Evolutionary conservation across 345 rosid genomes (phyloP).

Genomic region (Eucalyptus camaldulensis): DNA sequence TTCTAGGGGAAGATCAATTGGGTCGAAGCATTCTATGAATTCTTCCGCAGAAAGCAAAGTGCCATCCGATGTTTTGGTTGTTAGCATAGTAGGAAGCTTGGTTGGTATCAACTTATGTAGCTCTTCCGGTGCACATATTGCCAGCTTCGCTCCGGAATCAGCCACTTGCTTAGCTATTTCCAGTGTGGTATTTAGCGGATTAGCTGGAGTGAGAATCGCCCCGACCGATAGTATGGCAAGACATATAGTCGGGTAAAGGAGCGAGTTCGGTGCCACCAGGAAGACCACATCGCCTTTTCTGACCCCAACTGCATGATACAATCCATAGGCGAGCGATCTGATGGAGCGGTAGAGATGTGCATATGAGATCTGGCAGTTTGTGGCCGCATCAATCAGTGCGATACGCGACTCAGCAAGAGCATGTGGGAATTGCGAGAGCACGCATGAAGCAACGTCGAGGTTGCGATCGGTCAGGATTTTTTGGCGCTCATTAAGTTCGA

Average conservation of each 20-base stretch:
- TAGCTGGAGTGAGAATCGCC: constrained; percentile 43
- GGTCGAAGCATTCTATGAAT: constrained; percentile 27
- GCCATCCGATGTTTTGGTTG: neutral
- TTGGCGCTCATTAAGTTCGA: constrained; percentile 8
- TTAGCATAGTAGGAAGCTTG: constrained; percentile 14
- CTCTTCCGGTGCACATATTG: constrained; percentile 35
- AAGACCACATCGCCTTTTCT: constrained; percentile 45
- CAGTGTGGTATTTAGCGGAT: constrained; percentile 33
- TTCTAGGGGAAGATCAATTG: neutral
- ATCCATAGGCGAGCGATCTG: constrained; percentile 26
- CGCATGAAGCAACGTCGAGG: constrained; percentile 19
- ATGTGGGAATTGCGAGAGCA: constrained; percentile 33
- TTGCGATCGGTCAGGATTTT: constrained; percentile 15
- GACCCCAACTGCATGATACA: constrained; percentile 30
- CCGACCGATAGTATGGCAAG: constrained; percentile 41
- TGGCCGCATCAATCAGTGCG: constrained; percentile 39
- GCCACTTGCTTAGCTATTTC: constrained; percentile 40
- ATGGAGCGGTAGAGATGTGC: constrained; percentile 28
- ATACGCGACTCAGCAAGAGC: constrained; percentile 13
- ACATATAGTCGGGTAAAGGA: constrained; percentile 34
- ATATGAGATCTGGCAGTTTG: constrained; percentile 13
- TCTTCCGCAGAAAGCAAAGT: constrained; percentile 24
- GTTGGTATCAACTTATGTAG: constrained; percentile 15
- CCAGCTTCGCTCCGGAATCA: constrained; percentile 41
- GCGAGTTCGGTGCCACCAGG: constrained; percentile 41